Evolutionary conservation across 2,329 filamentous ascomycete genomes (phyloP), one percentile per base, ranked within the genome.

Genomic region (Helicocarpus griseus): DNA sequence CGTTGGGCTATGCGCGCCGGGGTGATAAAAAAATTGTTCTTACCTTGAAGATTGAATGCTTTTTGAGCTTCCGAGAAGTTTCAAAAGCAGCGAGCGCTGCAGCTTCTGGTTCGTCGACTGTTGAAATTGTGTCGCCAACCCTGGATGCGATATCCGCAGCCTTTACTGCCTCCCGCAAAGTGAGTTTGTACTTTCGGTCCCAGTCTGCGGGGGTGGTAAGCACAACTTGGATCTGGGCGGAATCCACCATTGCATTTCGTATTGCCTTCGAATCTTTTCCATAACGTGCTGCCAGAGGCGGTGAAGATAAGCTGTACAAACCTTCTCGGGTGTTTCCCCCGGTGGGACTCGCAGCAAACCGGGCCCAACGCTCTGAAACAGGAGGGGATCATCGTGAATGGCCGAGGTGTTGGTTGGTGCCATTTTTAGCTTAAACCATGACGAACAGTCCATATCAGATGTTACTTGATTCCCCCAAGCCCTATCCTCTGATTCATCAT

Each of bases 401-500:
- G 50, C 38, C 5, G 11, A n/a, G 7, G 39, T 21, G 13, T 29
- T 29, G 5, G 52, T 43, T 1, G 48, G 39, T 3, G 54, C 55
- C 43, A 61, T 51, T 9, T 44, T n/a, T 3, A 61, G 51, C 24
- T 61, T 61, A 36, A 56, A 54, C 59, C 56, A 61, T 1, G 51
- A 38, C 11, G 54, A 57, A 11, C 46, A 28, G 3, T 28, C 31
- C 48, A 51, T 47, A 3, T 21, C 44, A 2, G 49, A 11, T 9
- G 40, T 29, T 14, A 57, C 49, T 24, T 54, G 47, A 24, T 53
- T 51, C 1, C 58, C 58, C 54, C 54, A 60, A 7, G 8, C 4
- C 24, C 51, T 41, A 11, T 76, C 69, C 56, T 79, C 73, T 19
- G 26, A 29, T n/a, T 53, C 50, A 17, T 58, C 53, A 2, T 8